Conservation (phyloP, 176 grass and related monocot species). For the Saccharum spontaneum region DNA sequence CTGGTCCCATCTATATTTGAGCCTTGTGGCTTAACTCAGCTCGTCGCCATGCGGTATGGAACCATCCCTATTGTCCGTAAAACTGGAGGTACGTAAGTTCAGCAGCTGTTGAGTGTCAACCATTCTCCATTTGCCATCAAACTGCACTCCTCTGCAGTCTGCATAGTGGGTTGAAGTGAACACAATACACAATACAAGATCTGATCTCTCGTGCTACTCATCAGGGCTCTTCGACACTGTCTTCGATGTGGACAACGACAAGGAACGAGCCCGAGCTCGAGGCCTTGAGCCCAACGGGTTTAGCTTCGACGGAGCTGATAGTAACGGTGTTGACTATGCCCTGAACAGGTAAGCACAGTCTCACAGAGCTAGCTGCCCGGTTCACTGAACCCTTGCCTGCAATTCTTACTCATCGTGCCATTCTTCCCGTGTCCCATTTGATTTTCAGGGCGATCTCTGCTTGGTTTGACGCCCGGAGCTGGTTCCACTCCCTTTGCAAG, state of each 20-base stretch:
- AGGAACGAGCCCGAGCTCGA: slow-evolving; percentile 53
- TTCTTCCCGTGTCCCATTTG: not conserved
- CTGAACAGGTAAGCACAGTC: slow-evolving; percentile 66
- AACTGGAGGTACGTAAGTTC: slow-evolving; percentile 70
- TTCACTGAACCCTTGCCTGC: not conserved
- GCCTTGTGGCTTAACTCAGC: slow-evolving; percentile 88
- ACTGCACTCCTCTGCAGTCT: not conserved
- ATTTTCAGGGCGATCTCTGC: slow-evolving; percentile 60
- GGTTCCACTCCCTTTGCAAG: slow-evolving; percentile 74
- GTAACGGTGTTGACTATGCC: slow-evolving; percentile 51
- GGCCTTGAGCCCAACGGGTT: slow-evolving; percentile 88
- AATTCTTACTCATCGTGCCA: not conserved
- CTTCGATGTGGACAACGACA: slow-evolving; percentile 79
- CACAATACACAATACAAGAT: not conserved
- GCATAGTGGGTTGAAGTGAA: not conserved
- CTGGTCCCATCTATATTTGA: slow-evolving; percentile 92
- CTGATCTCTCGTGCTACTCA: not conserved
- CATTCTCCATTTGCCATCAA: not conserved
- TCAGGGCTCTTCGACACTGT: slow-evolving; percentile 87
- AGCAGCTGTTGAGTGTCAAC: not conserved
- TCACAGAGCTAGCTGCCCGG: not conserved
- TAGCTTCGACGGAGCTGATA: slow-evolving; percentile 74
- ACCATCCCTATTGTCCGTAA: slow-evolving; percentile 81
- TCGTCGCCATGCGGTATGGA: slow-evolving; percentile 88
- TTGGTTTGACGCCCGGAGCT: slow-evolving; percentile 64